Conservation (phyloP, 768 basidiomycete genomes). For the Amanita exitialis region DNA sequence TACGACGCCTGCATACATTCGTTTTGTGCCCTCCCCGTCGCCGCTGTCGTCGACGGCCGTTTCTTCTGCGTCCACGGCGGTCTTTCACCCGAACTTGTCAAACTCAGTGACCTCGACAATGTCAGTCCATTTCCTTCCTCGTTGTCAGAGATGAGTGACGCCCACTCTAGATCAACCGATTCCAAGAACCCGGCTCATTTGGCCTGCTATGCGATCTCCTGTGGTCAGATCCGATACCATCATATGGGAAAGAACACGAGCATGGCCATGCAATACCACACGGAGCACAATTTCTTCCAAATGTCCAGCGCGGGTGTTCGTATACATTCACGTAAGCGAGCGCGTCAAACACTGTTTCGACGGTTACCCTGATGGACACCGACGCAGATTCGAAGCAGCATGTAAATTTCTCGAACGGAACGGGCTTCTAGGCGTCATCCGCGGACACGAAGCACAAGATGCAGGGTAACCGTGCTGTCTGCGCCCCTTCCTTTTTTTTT, state of each 20-base stretch:
- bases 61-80: slow-evolving; percentile 99
- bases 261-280: slow-evolving; percentile 43
- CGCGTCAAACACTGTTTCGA: neutral
- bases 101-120: slow-evolving; percentile 60
- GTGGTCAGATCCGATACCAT: slow-evolving; percentile 90
- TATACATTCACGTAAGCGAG: slow-evolving; percentile 79
- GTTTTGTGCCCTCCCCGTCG: slow-evolving; percentile 84
- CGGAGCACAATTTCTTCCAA: slow-evolving; percentile 65
- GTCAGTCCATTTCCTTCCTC: slow-evolving; percentile 25
- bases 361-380: neutral
- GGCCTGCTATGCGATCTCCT: slow-evolving; percentile 91
- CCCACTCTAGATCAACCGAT: slow-evolving; percentile 67
- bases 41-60: slow-evolving; percentile 87
- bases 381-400: slow-evolving; percentile 64
- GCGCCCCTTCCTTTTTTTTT: neutral
- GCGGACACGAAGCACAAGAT: slow-evolving; percentile 96
- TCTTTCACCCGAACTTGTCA: slow-evolving; percentile 77
- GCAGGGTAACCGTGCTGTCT: slow-evolving; percentile 41
- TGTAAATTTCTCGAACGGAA: slow-evolving; percentile 93
- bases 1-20: slow-evolving; percentile 91
- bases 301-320: slow-evolving; percentile 83
- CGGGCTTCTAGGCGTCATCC: slow-evolving; percentile 82
- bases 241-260: slow-evolving; percentile 78
- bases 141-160: neutral
- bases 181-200: slow-evolving; percentile 85